Evolutionary conservation across 2,329 filamentous ascomycete species (phyloP), one percentile per base, ranked within the genome.

Genomic region (Blastomyces gilchristii): DNA sequence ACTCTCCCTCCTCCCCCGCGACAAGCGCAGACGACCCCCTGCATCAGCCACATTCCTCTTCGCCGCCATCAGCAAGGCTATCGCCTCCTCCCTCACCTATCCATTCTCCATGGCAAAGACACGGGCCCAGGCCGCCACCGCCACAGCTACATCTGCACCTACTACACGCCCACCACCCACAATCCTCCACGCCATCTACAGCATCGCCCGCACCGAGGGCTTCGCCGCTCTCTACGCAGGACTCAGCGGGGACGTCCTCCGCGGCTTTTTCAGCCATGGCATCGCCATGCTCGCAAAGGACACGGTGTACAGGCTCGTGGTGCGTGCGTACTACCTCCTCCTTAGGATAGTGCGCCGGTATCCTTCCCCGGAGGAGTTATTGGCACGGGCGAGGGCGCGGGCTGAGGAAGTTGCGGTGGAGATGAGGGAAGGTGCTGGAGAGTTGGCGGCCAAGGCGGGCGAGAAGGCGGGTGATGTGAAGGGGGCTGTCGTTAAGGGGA

Each of bases 201-300:
- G 80, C 25, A 82, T 84, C 63, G 78, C 77, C 41, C 81, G 80
- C 56, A 80, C 77, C 0, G 89, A 96, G 70, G 91, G 91, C 0
- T 65, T 87, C 0, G 71, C 73, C 3, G 87, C 86, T 11, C 54
- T 96, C 9, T 96, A 95, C 71, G 84, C 88, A 58, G 91, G 91
- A 5, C 78, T 96, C 0, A 81, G 81, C 16, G 89, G 86, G 4
- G 90, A 95, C 74, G 80, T 96, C 2, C 75, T 92, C 9, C 92
- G 91, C 70, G 88, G 89, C 0, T 95, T 96, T 76, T 87, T 96
- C 69, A 87, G 85, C 28, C 91, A 96, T 70, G 91, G 91, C 0
- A 82, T 91, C 60, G 93, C 91, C 0, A 96, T 96, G 89, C 78
- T 93, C 62, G 85, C 89, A 64, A 96, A 96, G 75, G 89, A 93